A percentile compares a stretch with the other conserved stretches of the same genome.
phyloP scores from a whole-genome alignment of 305 asterid genomes.

The Fraxinus xanthoxyloides region DNA sequence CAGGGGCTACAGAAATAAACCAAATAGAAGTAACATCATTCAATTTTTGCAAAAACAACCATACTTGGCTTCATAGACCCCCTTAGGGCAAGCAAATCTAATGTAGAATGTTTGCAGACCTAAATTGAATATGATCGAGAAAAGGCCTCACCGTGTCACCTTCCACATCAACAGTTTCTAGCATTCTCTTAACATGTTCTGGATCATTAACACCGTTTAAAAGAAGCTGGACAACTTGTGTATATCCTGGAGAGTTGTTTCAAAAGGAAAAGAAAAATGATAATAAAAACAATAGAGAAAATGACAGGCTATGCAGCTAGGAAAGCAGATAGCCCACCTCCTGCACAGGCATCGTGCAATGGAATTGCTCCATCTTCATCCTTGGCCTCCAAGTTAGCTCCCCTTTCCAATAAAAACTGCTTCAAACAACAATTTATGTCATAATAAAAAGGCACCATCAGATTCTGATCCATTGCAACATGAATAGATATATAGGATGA shows the following conservation, averaged over 20 bases:
- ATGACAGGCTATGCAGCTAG: neutral
- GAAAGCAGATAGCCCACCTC: slow-evolving; percentile 46
- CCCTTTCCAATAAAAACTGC: slow-evolving; percentile 82
- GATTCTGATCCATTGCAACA: neutral
- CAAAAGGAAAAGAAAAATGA: neutral
- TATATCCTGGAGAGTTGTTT: slow-evolving; percentile 50
- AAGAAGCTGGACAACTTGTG: slow-evolving; percentile 65
- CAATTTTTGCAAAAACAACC: neutral
- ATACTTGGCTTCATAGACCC: neutral
- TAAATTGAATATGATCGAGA: neutral
- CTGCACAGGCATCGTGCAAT: slow-evolving; percentile 97
- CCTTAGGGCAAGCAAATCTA: neutral
- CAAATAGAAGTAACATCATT: slow-evolving; percentile 2
- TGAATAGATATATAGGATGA: neutral
- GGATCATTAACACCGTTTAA: slow-evolving; percentile 47
- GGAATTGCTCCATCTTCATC: slow-evolving; percentile 95
- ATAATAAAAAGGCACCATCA: neutral
- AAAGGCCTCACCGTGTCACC: slow-evolving; percentile 77
- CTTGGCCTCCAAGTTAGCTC: slow-evolving; percentile 76
- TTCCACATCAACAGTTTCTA: slow-evolving; percentile 69
- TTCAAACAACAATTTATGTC: neutral
- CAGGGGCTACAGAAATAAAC: slow-evolving; percentile 57
- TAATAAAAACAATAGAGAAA: neutral
- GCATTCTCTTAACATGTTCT: slow-evolving; percentile 58
- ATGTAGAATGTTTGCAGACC: neutral